Base-by-base conservation (phyloP, 1,139 yeast genomes). In the Yamadazyma mexicana region DNA sequence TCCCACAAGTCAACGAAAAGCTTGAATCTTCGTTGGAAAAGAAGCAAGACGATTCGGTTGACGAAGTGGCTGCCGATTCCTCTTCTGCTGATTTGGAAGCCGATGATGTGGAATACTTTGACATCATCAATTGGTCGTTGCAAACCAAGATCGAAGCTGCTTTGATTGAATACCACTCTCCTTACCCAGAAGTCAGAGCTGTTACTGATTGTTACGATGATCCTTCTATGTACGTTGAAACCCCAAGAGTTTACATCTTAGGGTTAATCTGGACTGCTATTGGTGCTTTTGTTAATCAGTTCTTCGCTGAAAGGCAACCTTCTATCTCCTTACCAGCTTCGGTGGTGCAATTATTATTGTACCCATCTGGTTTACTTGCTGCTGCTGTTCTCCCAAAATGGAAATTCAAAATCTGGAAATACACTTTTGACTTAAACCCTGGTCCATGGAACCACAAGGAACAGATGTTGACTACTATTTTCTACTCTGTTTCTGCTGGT, bases 381-480 rank as follows among this genome's bases (percentile, higher is more conserved):
- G 69, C 62, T 32, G 47, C 39, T 31, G 40, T 59, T 29, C 42
- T 81, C 14, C 87, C 87, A 4, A 68, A 69, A 40, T 65, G 72
- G 70, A 73, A 70, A 14, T 54, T 78, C 53, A 66, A 40, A 35
- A 24, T 58, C 55, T 46, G 61, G 60, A 47, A 75, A 69, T 28
- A 54, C 49, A 40, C 63, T 44, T 60, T 52, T 58, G 76, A 38
- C 51, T 79, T 51, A 71, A 81, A 56, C 44, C 80, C 81, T 1
- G 83, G 83, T 6, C 79, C 80, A 7, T 83, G 86, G 84, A 62
- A 69, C 34, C 66, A 62, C 49, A 83, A 83, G 56, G 89, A 83
- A 53, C 87, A 82, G 56, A 75, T 79, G 78, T 49, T 62, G 36
- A 54, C 64, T 2, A 58, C 65, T 4, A 42, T 62, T 64, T 62